phyloP scores from a whole-genome alignment of 164 flowering plant genomes.

The Nymphaea thermarum region DNA sequence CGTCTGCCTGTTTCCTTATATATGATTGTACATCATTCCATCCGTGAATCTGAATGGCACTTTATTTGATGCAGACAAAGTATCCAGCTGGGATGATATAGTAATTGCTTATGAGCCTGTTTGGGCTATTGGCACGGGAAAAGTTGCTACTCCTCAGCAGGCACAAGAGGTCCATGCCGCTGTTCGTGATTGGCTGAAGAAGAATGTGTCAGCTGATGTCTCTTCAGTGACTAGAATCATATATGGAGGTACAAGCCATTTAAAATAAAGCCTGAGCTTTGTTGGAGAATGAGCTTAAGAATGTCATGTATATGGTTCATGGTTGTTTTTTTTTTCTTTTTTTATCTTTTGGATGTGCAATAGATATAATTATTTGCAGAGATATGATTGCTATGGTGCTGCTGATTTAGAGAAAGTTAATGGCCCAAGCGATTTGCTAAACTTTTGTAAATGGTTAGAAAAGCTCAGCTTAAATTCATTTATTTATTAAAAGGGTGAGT shows the following conservation, averaged over 20 bases:
- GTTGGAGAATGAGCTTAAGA: not conserved
- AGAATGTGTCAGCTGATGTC: slow-evolving; percentile 77
- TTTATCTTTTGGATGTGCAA: not conserved
- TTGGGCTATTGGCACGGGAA: slow-evolving; percentile 98
- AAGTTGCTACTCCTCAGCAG: slow-evolving; percentile 84
- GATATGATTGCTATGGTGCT: too few species aligned
- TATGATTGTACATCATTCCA: not conserved
- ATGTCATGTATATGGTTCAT: not conserved
- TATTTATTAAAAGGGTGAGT: too few species aligned
- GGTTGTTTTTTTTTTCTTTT: not conserved
- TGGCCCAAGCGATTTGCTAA: too few species aligned
- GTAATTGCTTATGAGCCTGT: slow-evolving; percentile 97
- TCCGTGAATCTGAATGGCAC: not conserved
- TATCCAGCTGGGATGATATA: slow-evolving; percentile 85
- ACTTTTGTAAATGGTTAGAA: too few species aligned
- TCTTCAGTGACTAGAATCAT: slow-evolving; percentile 88
- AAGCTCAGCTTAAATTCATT: too few species aligned
- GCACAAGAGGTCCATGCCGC: slow-evolving; percentile 98
- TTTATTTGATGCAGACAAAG: slow-evolving; percentile 42
- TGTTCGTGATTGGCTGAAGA: slow-evolving; percentile 88
- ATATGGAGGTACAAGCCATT: slow-evolving; percentile 70
- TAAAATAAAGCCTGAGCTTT: not conserved
- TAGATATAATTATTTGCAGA: not conserved
- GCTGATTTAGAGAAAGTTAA: too few species aligned
- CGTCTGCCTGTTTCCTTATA: slow-evolving; percentile 3